These are phyloP conservation scores for Saccharomyces hybrid DNA, from an alignment of 1,139 yeast species.

Conservation along the genomic window DNA sequence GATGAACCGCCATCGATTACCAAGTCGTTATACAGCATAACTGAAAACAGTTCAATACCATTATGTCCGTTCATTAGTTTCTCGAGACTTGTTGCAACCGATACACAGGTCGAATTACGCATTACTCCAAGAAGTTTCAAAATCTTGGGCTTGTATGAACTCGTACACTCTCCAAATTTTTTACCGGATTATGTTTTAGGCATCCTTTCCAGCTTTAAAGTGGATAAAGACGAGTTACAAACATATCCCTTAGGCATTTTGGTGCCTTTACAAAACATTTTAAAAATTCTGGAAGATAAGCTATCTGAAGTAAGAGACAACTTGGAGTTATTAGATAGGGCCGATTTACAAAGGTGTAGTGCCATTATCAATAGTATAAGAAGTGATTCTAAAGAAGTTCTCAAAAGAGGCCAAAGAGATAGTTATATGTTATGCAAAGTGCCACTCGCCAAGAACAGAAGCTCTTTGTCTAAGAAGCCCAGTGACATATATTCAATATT, in stretches of 20 bases:
- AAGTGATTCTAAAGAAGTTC: constrained; percentile 2
- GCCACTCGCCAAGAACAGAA: constrained; percentile 1
- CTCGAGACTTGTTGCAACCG: constrained; percentile 61
- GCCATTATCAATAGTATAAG: constrained; percentile 7
- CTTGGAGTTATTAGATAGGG: constrained; percentile 56
- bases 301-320: constrained; percentile 48
- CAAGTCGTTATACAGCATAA: constrained; percentile 29
- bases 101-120: constrained; percentile 48
- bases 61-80: constrained; percentile 49
- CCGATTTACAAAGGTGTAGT: constrained; percentile 42
- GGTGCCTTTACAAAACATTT: constrained; percentile 55
- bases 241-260: constrained; percentile 68
- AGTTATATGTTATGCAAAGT: neutral
- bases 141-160: constrained; percentile 52
- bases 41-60: constrained; percentile 23
- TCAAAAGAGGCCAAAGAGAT: constrained; percentile 1
- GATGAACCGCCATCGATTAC: constrained; percentile 31
- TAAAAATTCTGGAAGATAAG: constrained; percentile 49
- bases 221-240: constrained; percentile 48
- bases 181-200: constrained; percentile 48
- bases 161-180: constrained; percentile 48
- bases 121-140: constrained; percentile 60
- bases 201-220: constrained; percentile 48
- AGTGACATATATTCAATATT: constrained; percentile 12
- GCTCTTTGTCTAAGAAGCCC: neutral